These are phyloP conservation scores for Odontarrhena argentea DNA, from an alignment of 345 rosid genomes.

Conservation along the genomic window DNA sequence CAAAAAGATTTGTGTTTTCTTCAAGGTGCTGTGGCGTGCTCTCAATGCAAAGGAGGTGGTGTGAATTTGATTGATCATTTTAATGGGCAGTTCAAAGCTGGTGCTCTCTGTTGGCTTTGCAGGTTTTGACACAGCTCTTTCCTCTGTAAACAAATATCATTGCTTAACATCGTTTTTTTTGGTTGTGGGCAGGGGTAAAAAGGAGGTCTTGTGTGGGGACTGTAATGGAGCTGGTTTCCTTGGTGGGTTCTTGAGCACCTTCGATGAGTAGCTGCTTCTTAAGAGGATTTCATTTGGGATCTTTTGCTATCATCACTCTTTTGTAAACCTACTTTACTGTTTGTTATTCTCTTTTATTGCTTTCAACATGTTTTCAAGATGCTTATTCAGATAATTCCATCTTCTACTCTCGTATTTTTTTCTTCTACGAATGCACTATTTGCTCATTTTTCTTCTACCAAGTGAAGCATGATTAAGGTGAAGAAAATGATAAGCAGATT, in stretches of 20 bases:
- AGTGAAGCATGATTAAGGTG: too few relatives aligned
- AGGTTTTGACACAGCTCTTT: conserved; percentile 47
- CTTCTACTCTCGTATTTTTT: too few relatives aligned
- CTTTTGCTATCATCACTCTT: neutral
- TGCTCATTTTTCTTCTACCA: too few relatives aligned
- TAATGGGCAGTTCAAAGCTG: conserved; percentile 94
- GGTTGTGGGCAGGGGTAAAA: conserved; percentile 68
- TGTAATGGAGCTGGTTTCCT: conserved; percentile 97
- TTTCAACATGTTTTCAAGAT: too few relatives aligned
- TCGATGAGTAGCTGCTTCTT: conserved; percentile 46
- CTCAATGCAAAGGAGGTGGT: conserved; percentile 82
- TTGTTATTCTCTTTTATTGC: too few relatives aligned
- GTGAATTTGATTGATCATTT: conserved; percentile 89
- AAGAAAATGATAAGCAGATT: too few relatives aligned
- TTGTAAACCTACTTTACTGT: too few relatives aligned
- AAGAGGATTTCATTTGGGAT: neutral
- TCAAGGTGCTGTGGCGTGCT: conserved; percentile 62
- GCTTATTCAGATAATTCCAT: too few relatives aligned
- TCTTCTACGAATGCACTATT: too few relatives aligned
- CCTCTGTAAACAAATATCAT: neutral
- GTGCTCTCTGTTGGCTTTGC: conserved; percentile 94
- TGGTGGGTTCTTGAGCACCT: conserved; percentile 92
- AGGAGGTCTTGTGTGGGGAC: conserved; percentile 76
- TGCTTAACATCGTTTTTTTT: neutral
- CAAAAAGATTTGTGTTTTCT: neutral